A percentile compares a stretch with the other conserved stretches of the same genome.
Evolutionary conservation across 441 rosid species (phyloP).

Genomic region (Mallotus repandus): DNA sequence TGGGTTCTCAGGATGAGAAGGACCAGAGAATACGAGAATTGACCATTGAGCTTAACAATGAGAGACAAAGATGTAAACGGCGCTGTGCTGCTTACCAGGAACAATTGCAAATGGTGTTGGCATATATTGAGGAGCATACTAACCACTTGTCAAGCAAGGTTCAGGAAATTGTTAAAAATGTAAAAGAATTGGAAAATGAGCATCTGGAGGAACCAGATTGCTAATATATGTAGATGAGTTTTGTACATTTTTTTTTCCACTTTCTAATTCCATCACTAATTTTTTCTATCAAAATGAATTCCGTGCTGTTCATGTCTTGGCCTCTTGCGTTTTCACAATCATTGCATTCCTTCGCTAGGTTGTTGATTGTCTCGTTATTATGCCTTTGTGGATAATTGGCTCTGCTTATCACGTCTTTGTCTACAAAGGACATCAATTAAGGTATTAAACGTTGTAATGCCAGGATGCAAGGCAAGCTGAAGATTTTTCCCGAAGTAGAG

Average conservation of each 20-base stretch:
- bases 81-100: constrained; percentile 45
- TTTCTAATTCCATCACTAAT: neutral
- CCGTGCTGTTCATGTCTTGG: no score
- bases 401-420: no score
- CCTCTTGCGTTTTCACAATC: no score
- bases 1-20: constrained; percentile 45
- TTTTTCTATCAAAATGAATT: neutral
- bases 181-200: constrained; percentile 41
- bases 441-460: no score
- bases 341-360: no score
- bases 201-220: constrained; percentile 29
- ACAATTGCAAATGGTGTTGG: constrained; percentile 34
- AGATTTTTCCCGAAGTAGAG: no score
- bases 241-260: constrained; percentile 3
- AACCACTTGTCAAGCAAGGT: constrained; percentile 45
- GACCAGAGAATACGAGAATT: constrained; percentile 50
- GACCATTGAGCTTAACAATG: constrained; percentile 45
- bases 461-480: no score
- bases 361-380: neutral
- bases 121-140: constrained; percentile 48
- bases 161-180: constrained; percentile 38
- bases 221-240: constrained; percentile 16
- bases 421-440: no score
- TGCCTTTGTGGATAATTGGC: no score
- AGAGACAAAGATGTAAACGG: constrained; percentile 44